Percentiles rank a stretch among this genome's conserved stretches.
Conservation (phyloP, 208 protist genomes). For the Leishmania mexicana region DNA sequence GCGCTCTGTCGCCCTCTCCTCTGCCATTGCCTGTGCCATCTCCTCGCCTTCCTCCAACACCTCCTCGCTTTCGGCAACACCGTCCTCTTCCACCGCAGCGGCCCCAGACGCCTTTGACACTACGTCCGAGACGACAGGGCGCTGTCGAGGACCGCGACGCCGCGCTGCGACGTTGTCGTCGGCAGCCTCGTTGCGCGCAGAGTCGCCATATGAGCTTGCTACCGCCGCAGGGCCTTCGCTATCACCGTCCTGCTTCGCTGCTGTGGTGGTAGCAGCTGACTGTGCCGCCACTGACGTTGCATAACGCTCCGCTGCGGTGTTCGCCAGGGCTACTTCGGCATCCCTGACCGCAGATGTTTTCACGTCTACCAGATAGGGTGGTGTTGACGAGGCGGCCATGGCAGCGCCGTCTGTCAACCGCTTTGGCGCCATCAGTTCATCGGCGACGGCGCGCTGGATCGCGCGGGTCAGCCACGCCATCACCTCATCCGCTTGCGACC, state of each 20-base stretch:
- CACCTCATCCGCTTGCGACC: constrained; percentile 63
- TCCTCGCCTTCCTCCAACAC: constrained; percentile 27
- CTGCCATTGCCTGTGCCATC: constrained; percentile 23
- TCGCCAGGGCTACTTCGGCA: constrained; percentile 20
- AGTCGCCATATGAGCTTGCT: not conserved
- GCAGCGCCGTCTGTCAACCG: constrained; percentile 6
- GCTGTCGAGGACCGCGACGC: constrained; percentile 15
- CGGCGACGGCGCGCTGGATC: constrained; percentile 76
- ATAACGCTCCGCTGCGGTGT: not conserved
- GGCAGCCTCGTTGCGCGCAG: not conserved
- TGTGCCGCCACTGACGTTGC: not conserved
- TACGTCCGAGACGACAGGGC: not conserved
- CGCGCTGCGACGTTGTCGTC: not conserved
- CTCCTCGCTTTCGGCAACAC: constrained; percentile 34
- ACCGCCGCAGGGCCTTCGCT: not conserved
- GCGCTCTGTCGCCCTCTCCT: constrained; percentile 2
- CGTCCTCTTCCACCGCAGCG: constrained; percentile 11
- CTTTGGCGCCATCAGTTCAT: constrained; percentile 60
- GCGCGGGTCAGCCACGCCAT: constrained; percentile 81
- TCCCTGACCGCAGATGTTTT: constrained; percentile 3
- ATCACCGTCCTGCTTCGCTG: not conserved
- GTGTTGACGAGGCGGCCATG: not conserved
- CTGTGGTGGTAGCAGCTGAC: constrained; percentile 4
- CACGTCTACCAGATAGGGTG: constrained; percentile 4
- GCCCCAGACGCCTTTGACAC: not conserved